Evolutionary conservation across 106 monocot genomes (phyloP), one percentile per base, ranked within the genome.

Genomic region (Dioscorea zingiberensis): DNA sequence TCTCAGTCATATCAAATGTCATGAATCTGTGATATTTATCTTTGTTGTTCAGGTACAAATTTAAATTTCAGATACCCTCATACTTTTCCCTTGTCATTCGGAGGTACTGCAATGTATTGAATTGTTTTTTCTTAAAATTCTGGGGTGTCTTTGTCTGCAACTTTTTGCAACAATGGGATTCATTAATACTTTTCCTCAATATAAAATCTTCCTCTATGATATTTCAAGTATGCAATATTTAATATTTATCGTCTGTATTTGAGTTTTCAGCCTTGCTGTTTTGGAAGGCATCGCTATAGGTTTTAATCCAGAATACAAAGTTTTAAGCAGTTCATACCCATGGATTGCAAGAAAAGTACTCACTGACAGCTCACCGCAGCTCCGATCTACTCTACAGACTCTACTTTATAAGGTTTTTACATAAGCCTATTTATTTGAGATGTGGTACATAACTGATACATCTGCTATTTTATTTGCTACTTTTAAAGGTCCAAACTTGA

Each of bases 321-420:
- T 92, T 57, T 81, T 98, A 73, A 80, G 92, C 68, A 97, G 92
- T 76, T 86, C 97, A 66, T 97, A 97, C 62, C 97, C 97, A 27
- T 97, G 97, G 97, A 97, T 97, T 76, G 97, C 97, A 66, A 88
- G 97, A 75, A 92, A 97, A 86, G 88, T 97, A 48, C 83, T 97
- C 18, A 92, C 97, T 58, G 92, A 97, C 25, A 81, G 63, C 65
- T 91, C 92, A 72, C 83, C 88, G 8, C 78, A 97, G 53, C 97
- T 97, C 38, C 83, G 64, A 54, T 86, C 85, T 68, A 92, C 87
- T 71, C 79, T 97, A 63, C 73, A 86, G 65, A 78, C 80, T 68
- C 97, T 97, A 30, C 88, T 97, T 65, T 97, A 97, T 71, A 78
- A 85, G 93, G 97, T 88, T 18, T 7, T 56, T 51, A 46, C 56